phyloP scores from a whole-genome alignment of 192 early-diverging fungal genomes.

The Chytriomyces sp. region DNA sequence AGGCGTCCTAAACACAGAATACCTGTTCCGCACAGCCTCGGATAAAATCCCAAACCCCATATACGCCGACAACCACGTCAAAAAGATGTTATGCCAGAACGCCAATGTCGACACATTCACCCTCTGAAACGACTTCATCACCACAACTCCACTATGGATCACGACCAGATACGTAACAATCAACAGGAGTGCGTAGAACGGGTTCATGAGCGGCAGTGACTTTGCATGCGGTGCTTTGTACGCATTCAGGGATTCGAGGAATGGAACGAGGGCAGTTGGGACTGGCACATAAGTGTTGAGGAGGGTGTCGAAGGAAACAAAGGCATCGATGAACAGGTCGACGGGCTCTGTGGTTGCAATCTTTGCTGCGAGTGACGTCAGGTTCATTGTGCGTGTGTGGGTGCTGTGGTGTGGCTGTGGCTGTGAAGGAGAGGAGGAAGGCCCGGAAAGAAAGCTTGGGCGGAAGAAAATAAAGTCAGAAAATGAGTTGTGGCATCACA shows the following conservation, averaged over 20 bases:
- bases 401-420: neutral
- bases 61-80: constrained; percentile 61
- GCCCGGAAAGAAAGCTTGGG: neutral
- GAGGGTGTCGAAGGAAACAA: neutral
- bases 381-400: neutral
- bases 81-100: constrained; percentile 60
- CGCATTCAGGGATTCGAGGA: neutral
- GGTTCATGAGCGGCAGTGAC: constrained; percentile 67
- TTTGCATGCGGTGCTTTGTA: constrained; percentile 12
- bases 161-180: constrained; percentile 51
- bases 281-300: neutral
- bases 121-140: constrained; percentile 56
- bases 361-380: neutral
- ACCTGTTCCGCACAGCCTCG: constrained; percentile 53
- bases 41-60: constrained; percentile 56
- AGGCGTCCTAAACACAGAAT: constrained; percentile 58
- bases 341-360: neutral
- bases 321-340: neutral
- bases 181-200: constrained; percentile 63
- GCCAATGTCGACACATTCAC: constrained; percentile 57
- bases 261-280: neutral
- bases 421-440: neutral
- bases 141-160: constrained; percentile 53
- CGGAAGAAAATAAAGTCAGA: too few relatives aligned
- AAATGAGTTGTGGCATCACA: neutral